Percentiles rank a stretch among this genome's conserved stretches.
Conservation (phyloP, 345 rosid genomes). For the Rhodamnia rubescens region DNA sequence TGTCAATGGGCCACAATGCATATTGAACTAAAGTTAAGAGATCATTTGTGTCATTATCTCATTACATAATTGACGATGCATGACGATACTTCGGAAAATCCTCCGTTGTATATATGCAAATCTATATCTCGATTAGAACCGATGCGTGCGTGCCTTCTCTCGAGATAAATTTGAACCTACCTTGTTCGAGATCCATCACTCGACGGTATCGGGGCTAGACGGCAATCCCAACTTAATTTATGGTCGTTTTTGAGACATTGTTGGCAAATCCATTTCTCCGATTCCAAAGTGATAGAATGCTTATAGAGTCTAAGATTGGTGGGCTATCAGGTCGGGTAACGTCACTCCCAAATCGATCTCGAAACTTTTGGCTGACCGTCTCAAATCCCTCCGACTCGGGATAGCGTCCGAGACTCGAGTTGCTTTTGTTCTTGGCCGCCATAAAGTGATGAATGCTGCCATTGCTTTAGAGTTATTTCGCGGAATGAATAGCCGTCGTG, state of each 20-base stretch:
- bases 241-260: too few relatives aligned
- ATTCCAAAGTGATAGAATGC: not conserved
- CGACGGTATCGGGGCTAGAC: accelerated
- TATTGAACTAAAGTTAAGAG: too few relatives aligned
- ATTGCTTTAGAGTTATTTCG: not conserved
- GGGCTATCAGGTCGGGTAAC: not conserved
- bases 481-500: too few relatives aligned
- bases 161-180: too few relatives aligned
- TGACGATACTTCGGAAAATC: too few relatives aligned
- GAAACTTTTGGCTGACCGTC: not conserved
- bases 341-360: not conserved
- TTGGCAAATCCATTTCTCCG: not conserved
- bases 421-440: not conserved
- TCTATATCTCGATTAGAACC: too few relatives aligned
- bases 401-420: not conserved
- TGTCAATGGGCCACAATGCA: accelerated
- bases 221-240: not conserved
- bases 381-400: not conserved
- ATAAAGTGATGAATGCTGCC: not conserved
- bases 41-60: too few relatives aligned
- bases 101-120: too few relatives aligned
- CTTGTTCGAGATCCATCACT: too few relatives aligned
- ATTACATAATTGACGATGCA: too few relatives aligned
- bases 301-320: not conserved
- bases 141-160: too few relatives aligned